Conservation (phyloP, 805 yeast genomes). For the Phaffomyces antillensis region DNA sequence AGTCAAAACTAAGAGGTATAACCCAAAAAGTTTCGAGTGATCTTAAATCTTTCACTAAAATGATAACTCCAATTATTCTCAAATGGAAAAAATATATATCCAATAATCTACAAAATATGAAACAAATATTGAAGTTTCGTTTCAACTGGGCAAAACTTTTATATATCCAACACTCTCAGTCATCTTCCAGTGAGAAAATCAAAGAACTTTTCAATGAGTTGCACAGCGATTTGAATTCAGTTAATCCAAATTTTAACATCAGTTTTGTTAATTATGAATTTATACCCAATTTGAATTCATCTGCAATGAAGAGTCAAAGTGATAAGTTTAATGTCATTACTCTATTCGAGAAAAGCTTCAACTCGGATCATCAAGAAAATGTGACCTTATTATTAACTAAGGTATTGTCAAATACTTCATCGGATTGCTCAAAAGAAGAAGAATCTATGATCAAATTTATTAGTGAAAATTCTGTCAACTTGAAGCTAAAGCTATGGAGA, state of each 20-base stretch:
- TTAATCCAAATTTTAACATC: conserved; percentile 21
- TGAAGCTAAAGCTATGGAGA: conserved; percentile 71
- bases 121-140: conserved; percentile 22
- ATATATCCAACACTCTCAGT: conserved; percentile 35
- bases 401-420: conserved; percentile 25
- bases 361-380: conserved; percentile 19
- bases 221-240: conserved; percentile 11
- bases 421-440: conserved; percentile 26
- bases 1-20: conserved; percentile 8
- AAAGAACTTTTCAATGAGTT: conserved; percentile 21
- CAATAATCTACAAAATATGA: conserved; percentile 5
- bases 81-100: conserved; percentile 37
- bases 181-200: conserved; percentile 27
- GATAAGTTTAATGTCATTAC: conserved; percentile 68
- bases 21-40: conserved; percentile 26
- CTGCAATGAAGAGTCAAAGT: conserved; percentile 49
- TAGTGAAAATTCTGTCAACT: conserved; percentile 51
- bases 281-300: conserved; percentile 48
- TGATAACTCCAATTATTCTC: conserved; percentile 35
- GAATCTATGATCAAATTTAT: conserved; percentile 57
- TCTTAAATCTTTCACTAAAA: conserved; percentile 26
- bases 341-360: conserved; percentile 41
- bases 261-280: conserved; percentile 50
- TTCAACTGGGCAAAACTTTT: conserved; percentile 43
- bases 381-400: conserved; percentile 35